Base-by-base conservation (phyloP, 2,329 filamentous ascomycete species). In the Colletotrichum somersetense region DNA sequence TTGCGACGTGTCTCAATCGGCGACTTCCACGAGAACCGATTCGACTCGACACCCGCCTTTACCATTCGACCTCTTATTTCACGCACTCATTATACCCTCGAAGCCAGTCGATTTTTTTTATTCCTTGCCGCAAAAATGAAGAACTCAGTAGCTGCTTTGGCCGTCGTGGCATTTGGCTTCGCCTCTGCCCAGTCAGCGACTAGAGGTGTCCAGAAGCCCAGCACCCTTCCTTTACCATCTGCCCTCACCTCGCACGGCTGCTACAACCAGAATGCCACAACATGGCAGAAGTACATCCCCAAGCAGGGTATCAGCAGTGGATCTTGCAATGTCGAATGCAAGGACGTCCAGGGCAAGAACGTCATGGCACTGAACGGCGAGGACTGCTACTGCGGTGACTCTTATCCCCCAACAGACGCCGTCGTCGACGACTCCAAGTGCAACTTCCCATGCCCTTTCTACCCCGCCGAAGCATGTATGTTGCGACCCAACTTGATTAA, bases 371-470 rank as follows among this genome's bases (percentile, higher is more conserved):
- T 93, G 56, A 88, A 86, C 10, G 85, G 86, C 23, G 88, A 88
- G 20, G 84, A 85, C 23, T 97, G 95, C 82, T 93, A 86, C 77
- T 97, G 95, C 77, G 95, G 94, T 71, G 83, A 89, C 74, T 81
- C 85, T 71, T 86, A 95, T 59, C 95, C 95, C 0, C 85, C 90
- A 20, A 77, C 84, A 50, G 83, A 83, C 20, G 83, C 84, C 52
- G 79, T 91, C 72, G 87, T 89, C 8, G 83, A 86, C 56, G 87
- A 91, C 77, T 79, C 79, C 10, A 82, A 89, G 20, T 97, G 95
- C 83, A 85, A 89, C 77, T 87, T 86, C 38, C 78, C 84, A 0
- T 97, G 95, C 79, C 84, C 88, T 33, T 92, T 90, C 11, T 95
- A 84, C 76, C 82, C 82, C 30, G 44, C 78, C 1, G 87, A 93